A percentile compares a stretch with the other conserved stretches of the same genome.
These are phyloP conservation scores for Coemansia sp. DNA, from an alignment of 192 early-diverging fungal species.

Conservation along the genomic window DNA sequence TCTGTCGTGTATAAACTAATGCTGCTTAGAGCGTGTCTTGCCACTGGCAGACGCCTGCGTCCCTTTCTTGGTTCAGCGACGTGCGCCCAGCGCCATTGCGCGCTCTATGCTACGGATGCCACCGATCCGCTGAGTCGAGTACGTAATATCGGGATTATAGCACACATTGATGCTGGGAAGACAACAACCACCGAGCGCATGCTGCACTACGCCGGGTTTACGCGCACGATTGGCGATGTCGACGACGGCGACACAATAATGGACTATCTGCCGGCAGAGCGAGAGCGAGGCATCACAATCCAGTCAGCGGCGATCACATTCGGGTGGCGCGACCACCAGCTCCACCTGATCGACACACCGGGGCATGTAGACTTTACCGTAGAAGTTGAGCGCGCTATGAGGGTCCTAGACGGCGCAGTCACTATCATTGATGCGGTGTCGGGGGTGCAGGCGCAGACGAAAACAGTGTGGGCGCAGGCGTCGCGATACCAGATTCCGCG, in stretches of 20 bases:
- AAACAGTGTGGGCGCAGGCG: constrained; percentile 90
- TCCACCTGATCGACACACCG: constrained; percentile 95
- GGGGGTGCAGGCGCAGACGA: constrained; percentile 97
- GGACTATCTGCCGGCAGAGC: constrained; percentile 85
- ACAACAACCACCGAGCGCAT: constrained; percentile 98
- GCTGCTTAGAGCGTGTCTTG: background rate
- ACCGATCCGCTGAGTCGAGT: constrained; percentile 24
- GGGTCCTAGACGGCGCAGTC: constrained; percentile 93
- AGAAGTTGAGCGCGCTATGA: constrained; percentile 88
- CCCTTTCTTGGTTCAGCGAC: background rate
- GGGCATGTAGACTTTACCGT: constrained; percentile 97
- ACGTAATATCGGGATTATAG: constrained; percentile 93
- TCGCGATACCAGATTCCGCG: constrained; percentile 77
- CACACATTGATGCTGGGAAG: constrained; percentile 96
- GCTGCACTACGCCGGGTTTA: constrained; percentile 93
- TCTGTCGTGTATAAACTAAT: background rate
- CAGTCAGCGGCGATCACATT: constrained; percentile 90
- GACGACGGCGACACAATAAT: constrained; percentile 93
- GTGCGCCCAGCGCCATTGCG: background rate
- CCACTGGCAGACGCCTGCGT: background rate
- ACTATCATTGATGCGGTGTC: constrained; percentile 91
- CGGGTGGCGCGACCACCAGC: constrained; percentile 65
- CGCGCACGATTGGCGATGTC: constrained; percentile 85
- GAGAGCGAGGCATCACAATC: constrained; percentile 93
- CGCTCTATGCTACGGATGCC: background rate